Percentiles rank a stretch among this genome's conserved stretches.
phyloP scores from a whole-genome alignment of 2,329 filamentous ascomycete species.

The Fonsecaea pugnacius region DNA sequence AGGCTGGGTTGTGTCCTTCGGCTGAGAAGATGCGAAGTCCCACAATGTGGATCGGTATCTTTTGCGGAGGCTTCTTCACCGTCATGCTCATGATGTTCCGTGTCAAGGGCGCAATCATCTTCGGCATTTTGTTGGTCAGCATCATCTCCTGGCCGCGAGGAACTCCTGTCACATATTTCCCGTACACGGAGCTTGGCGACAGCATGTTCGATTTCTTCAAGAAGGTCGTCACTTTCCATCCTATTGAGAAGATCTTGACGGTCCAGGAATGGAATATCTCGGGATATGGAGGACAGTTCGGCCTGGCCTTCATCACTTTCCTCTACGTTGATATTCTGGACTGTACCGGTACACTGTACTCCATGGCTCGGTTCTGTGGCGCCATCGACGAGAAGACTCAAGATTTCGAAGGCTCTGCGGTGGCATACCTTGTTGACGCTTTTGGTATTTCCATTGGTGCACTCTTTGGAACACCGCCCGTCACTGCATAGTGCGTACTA shows the following conservation, averaged over 20 bases:
- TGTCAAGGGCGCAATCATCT: constrained; percentile 83
- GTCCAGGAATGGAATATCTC: constrained; percentile 76
- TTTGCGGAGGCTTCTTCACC: constrained; percentile 80
- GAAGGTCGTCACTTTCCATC: constrained; percentile 81
- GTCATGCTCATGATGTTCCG: constrained; percentile 82
- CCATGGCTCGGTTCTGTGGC: constrained; percentile 83
- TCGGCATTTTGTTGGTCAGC: constrained; percentile 79
- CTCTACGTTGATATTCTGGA: constrained; percentile 90
- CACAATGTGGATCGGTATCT: constrained; percentile 85
- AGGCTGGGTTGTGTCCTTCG: constrained; percentile 63
- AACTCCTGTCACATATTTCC: constrained; percentile 78
- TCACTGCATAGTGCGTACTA: constrained; percentile 69
- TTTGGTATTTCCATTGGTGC: constrained; percentile 78
- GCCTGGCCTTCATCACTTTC: constrained; percentile 83
- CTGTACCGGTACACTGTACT: constrained; percentile 82
- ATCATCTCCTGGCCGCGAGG: constrained; percentile 85
- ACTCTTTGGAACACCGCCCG: constrained; percentile 75
- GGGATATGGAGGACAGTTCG: constrained; percentile 74
- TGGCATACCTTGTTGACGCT: constrained; percentile 84
- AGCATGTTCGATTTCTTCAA: constrained; percentile 83
- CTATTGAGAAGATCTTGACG: constrained; percentile 69
- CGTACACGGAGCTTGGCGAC: constrained; percentile 70
- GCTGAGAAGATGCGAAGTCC: constrained; percentile 79
- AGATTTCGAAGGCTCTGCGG: constrained; percentile 83
- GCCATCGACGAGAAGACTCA: constrained; percentile 80